phyloP scores from a whole-genome alignment of 257 asterid species.

The Rehmannia glutinosa region DNA sequence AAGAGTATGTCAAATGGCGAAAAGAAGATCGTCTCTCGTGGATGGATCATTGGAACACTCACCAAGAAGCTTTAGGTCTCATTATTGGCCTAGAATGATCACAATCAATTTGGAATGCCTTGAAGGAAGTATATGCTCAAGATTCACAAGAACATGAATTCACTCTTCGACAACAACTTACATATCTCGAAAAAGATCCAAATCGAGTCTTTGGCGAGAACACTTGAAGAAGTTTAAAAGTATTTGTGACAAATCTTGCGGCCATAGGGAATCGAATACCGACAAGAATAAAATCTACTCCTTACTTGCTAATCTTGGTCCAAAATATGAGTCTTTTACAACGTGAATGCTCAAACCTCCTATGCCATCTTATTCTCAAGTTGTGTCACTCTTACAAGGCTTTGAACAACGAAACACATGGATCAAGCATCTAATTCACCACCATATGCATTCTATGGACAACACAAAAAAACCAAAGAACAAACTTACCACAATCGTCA shows the following conservation, averaged over 20 bases:
- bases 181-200: background rate
- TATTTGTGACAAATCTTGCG: background rate
- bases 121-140: background rate
- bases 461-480: background rate
- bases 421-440: background rate
- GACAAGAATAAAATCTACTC: background rate
- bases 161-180: background rate
- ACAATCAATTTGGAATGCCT: background rate
- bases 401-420: background rate
- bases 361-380: background rate
- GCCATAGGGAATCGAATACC: background rate
- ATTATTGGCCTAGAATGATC: conserved; percentile 4
- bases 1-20: background rate
- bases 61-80: conserved; percentile 8
- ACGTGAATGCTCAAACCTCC: conserved; percentile 10
- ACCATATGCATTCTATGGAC: no score
- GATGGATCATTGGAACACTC: conserved; percentile 5
- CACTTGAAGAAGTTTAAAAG: background rate
- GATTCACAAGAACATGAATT: conserved; percentile 11
- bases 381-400: background rate
- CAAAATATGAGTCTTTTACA: background rate
- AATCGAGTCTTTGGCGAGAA: background rate
- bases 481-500: background rate
- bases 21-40: conserved; percentile 6
- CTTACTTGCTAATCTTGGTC: background rate